Evolutionary conservation across 345 rosid genomes (phyloP), one percentile per base, ranked within the genome.

Genomic region (Theobroma cacao): DNA sequence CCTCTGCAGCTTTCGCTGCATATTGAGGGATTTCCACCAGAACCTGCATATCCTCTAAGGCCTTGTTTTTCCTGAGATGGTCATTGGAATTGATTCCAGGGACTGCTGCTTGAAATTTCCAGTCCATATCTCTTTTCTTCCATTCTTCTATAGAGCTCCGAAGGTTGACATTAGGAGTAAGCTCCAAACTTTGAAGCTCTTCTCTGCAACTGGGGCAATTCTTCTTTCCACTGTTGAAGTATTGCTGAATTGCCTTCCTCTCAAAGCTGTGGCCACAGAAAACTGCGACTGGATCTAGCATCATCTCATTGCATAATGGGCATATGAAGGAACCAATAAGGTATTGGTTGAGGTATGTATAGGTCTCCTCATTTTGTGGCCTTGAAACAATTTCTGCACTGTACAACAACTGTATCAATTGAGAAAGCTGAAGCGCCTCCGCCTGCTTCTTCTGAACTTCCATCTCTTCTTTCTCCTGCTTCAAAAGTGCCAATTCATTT

Each of bases 251-350:
- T 7, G 91, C 91, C 76, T 77, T 64, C 79, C 88, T 82, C 80
- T 86, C 88, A 70, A 88, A 88, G 82, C 91, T 86, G 75, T 85
- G 89, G 48, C 91, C 88, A 1, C 88, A 88, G 26, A 77, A 58
- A 45, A 86, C 77, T 2, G 88, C 88, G 1, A 86, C 91, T 0
- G 89, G 89, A 53, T 88, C 91, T n/a, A 43, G 47, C 91, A 88
- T 85, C 79, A 86, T 79, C 81, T 82, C 85, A 58, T 83, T 82
- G 80, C 82, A 78, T 72, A 88, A 62, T 3, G 88, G 86, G 78
- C 91, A 88, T 60, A 65, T 64, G 76, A 88, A 78, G 28, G 91
- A 80, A 74, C 28, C 83, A 13, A 85, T 72, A 0, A 78, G 88
- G 79, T 76, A 78, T 41, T 76, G 80, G 69, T 45, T 79, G 75